Conservation (phyloP, 805 yeast genomes). For the Cyberlindnera meyerae region DNA sequence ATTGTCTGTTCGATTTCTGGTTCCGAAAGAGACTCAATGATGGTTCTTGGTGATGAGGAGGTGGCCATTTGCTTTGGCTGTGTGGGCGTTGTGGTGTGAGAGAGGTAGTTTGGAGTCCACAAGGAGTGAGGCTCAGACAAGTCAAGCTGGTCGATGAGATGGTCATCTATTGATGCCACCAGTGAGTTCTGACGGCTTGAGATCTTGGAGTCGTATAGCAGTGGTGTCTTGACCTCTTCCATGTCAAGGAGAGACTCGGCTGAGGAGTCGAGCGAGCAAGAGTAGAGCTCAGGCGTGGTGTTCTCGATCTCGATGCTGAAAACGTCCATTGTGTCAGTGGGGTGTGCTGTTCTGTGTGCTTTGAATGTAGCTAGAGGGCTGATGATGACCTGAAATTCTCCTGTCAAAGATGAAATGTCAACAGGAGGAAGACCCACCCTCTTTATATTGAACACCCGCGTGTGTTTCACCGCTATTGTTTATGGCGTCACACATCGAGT, state of each 20-base stretch:
- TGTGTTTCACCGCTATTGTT: neutral
- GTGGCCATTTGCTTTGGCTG: neutral
- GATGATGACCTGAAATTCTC: neutral
- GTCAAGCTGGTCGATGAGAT: conserved; percentile 22
- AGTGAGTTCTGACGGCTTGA: conserved; percentile 14
- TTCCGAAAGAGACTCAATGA: neutral
- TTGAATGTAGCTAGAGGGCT: conserved; percentile 12
- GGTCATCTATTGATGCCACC: conserved; percentile 18
- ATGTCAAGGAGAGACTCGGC: conserved; percentile 17
- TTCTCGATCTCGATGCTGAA: conserved; percentile 16
- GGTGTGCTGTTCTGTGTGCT: conserved; percentile 4
- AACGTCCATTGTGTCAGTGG: conserved; percentile 11
- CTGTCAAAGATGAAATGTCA: neutral
- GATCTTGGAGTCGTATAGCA: conserved; percentile 23
- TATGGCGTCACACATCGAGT: conserved; percentile 1
- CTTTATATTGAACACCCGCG: neutral
- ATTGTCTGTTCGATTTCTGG: conserved; percentile 18
- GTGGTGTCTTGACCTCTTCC: conserved; percentile 21
- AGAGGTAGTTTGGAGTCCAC: neutral
- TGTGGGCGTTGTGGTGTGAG: neutral
- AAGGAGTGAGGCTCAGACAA: conserved; percentile 3
- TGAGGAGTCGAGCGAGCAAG: conserved; percentile 19
- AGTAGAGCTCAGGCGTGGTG: conserved; percentile 15
- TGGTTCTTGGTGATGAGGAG: neutral
- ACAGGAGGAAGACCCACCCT: neutral